Percentiles rank a stretch among this genome's conserved stretches.
phyloP scores from a whole-genome alignment of 331 rosid species.

The Arachis monticola region DNA sequence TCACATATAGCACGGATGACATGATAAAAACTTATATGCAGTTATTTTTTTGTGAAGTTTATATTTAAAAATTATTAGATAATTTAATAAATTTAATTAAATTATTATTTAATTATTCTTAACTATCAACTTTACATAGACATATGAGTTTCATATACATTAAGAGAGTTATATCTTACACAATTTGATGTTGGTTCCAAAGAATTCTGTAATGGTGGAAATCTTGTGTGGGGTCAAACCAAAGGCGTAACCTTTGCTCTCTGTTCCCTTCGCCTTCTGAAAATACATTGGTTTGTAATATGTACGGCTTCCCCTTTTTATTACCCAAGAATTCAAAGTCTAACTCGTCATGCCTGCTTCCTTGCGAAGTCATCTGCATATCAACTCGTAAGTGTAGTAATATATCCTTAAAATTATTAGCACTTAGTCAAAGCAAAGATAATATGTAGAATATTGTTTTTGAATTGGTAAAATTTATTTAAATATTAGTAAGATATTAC shows the following conservation, averaged over 20 bases:
- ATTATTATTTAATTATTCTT: too few species aligned
- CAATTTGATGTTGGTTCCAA: constrained; percentile 62
- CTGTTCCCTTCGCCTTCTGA: constrained; percentile 48
- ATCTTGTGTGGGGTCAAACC: constrained; percentile 64
- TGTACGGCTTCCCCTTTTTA: constrained; percentile 47
- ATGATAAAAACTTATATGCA: too few species aligned
- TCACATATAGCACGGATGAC: too few species aligned
- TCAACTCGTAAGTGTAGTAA: too few species aligned
- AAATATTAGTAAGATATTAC: neutral
- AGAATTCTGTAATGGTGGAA: constrained; percentile 58
- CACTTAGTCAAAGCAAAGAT: neutral
- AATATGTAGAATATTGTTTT: too few species aligned
- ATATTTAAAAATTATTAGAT: too few species aligned
- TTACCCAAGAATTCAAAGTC: constrained; percentile 77
- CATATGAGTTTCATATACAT: neutral
- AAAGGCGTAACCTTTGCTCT: constrained; percentile 60
- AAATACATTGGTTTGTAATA: constrained; percentile 63
- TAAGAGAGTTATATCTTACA: constrained; percentile 42
- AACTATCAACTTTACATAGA: too few species aligned
- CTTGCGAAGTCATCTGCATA: constrained; percentile 49
- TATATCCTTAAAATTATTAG: neutral
- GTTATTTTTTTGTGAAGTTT: too few species aligned
- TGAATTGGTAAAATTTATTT: too few species aligned
- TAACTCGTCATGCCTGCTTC: constrained; percentile 51
- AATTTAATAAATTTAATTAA: too few species aligned